Base-by-base conservation (phyloP, 176 grass and related monocot genomes). In the Pontederia crassipes region DNA sequence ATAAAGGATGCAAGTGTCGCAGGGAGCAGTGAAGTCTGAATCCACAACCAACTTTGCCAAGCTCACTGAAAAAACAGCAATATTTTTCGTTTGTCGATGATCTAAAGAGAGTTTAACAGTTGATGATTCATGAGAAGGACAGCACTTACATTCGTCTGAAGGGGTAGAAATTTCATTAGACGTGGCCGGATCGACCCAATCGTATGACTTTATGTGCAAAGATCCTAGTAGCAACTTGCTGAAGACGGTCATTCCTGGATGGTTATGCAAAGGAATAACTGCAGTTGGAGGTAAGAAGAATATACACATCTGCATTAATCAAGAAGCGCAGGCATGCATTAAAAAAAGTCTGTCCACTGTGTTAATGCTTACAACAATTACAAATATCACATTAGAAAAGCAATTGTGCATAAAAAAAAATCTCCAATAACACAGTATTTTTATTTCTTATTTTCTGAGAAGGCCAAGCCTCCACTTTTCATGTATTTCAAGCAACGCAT, bases 221-320 rank as follows among this genome's bases (percentile, higher is more conserved):
- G 87, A 79, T 6, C 92, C 92, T 0, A 88, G 72, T 1, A 97
- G 81, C 0, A 91, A 79, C 29, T 97, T 97, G 54, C 59, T 83
- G 61, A 97, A 97, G 49, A 97, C 92, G 3, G 92, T 97, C 92
- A 97, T 97, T 3, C 83, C 92, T 6, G 92, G 92, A 63, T 97
- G 92, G 49, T 97, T 91, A 63, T 97, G 92, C 0, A 97, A 84
- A 52, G 92, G 92, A 69, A 97, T 91, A 12, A 91, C 76, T 0
- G 79, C 92, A 17, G 78, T 80, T 12, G 71, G 76, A 1, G 92
- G 87, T 66, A 97, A 60, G 49, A 97, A 85, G 17, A 97, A 68
- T 62, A 97, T 90, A 12, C 87, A 82, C 81, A 97, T 85, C 92
- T 97, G 82, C 55, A 72, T 53, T 26, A 16, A 28, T 54, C 47